These are phyloP conservation scores for Ophiostoma australiae DNA, from an alignment of 2,329 filamentous ascomycete genomes.

Conservation along the genomic window DNA sequence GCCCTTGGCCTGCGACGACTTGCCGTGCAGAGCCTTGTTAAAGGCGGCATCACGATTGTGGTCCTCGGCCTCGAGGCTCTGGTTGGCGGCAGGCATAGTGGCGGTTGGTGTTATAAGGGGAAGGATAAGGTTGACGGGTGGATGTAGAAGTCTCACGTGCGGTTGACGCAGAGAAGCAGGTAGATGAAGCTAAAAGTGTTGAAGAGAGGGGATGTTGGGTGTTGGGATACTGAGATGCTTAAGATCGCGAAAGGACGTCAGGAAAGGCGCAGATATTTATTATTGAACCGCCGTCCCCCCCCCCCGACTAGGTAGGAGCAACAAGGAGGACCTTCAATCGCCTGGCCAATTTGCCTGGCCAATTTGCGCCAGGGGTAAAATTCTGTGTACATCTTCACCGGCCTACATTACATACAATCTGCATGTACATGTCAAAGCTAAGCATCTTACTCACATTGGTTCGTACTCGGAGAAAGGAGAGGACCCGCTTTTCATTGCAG, in stretches of 20 bases:
- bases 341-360: slow-evolving; percentile 5
- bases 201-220: not conserved
- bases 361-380: slow-evolving; percentile 25
- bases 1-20: slow-evolving; percentile 62
- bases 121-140: not conserved
- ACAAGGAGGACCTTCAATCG: not conserved
- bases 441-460: slow-evolving; percentile 1
- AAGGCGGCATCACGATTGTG: slow-evolving; percentile 82
- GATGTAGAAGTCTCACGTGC: not conserved
- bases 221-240: not conserved
- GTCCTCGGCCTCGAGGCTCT: slow-evolving; percentile 70
- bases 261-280: slow-evolving; percentile 20
- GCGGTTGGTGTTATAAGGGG: not conserved
- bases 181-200: slow-evolving; percentile 6
- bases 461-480: not conserved
- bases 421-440: slow-evolving; percentile 5
- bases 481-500: not conserved
- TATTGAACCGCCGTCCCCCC: not conserved
- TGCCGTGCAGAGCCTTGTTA: slow-evolving; percentile 80
- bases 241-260: not conserved
- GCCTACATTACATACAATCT: not conserved
- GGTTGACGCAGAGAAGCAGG: not conserved
- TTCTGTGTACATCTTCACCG: not conserved
- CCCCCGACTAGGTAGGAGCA: not conserved
- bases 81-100: slow-evolving; percentile 23